Conservation (phyloP, 2,329 filamentous ascomycete species). For the Trichoderma arundinaceum region DNA sequence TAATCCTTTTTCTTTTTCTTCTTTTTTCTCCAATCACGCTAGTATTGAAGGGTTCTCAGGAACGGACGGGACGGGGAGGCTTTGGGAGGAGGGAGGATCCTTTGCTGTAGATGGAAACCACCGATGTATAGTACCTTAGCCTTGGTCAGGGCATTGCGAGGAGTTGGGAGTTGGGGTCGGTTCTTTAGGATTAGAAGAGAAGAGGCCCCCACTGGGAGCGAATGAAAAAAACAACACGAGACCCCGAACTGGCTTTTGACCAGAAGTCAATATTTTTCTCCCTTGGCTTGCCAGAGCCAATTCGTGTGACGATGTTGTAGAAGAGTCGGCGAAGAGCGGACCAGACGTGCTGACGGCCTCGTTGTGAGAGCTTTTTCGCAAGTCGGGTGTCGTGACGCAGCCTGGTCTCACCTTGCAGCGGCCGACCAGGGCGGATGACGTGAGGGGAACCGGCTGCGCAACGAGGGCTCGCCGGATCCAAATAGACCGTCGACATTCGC, state of each 20-base stretch:
- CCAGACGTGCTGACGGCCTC: neutral
- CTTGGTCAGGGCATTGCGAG: slow-evolving; percentile 44
- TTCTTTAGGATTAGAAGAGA: slow-evolving; percentile 39
- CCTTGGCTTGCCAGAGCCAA: neutral
- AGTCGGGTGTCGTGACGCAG: slow-evolving; percentile 27
- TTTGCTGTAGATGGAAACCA: slow-evolving; percentile 20
- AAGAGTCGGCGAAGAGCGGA: neutral
- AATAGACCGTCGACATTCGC: slow-evolving; percentile 4
- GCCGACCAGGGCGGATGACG: slow-evolving; percentile 18
- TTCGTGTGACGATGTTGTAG: slow-evolving; percentile 7
- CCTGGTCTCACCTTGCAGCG: slow-evolving; percentile 18
- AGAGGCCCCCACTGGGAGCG: slow-evolving; percentile 35
- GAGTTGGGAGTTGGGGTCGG: slow-evolving; percentile 45
- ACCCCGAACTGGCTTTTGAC: slow-evolving; percentile 6
- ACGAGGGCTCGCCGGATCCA: slow-evolving; percentile 1
- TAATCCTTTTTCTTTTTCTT: slow-evolving; percentile 15
- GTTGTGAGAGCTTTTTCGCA: slow-evolving; percentile 11
- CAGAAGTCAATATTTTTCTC: neutral
- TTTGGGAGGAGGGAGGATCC: slow-evolving; percentile 6
- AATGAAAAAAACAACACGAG: slow-evolving; percentile 30
- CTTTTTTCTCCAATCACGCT: slow-evolving; percentile 24
- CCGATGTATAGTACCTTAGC: slow-evolving; percentile 34
- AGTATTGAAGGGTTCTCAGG: slow-evolving; percentile 16
- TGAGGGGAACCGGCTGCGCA: slow-evolving; percentile 26
- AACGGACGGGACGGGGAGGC: slow-evolving; percentile 25